Evolutionary conservation across 768 basidiomycete genomes (phyloP).

Genomic region (Phaeolepiota aurea): DNA sequence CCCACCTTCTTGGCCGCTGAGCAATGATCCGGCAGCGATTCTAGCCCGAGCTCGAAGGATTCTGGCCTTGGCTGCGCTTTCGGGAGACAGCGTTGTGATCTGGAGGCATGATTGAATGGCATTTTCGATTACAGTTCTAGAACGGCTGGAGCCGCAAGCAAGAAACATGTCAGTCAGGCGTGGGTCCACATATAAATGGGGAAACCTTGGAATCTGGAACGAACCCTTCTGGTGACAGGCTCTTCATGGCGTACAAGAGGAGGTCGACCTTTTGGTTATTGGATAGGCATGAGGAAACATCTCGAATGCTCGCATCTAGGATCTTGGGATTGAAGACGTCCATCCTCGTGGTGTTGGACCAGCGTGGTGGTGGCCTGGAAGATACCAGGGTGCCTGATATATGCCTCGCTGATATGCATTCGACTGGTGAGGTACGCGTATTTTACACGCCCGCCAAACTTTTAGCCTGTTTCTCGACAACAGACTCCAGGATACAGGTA

Average conservation of each 20-base stretch:
- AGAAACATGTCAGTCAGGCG: slow-evolving; percentile 1
- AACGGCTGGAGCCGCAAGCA: slow-evolving; percentile 35
- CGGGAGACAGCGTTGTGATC: slow-evolving; percentile 41
- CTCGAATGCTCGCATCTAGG: slow-evolving; percentile 68
- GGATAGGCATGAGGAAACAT: slow-evolving; percentile 47
- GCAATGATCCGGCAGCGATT: slow-evolving; percentile 48
- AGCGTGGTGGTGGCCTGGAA: background rate
- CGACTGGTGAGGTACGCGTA: background rate
- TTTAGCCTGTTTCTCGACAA: background rate
- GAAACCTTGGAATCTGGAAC: slow-evolving; percentile 10
- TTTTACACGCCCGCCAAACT: background rate
- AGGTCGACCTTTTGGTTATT: slow-evolving; percentile 65
- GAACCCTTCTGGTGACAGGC: slow-evolving; percentile 65
- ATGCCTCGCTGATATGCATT: no score
- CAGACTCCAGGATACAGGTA: no score
- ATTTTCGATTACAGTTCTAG: slow-evolving; percentile 62
- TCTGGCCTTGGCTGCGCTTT: slow-evolving; percentile 50
- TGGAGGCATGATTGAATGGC: slow-evolving; percentile 65
- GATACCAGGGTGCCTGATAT: no score
- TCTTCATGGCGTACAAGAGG: slow-evolving; percentile 74
- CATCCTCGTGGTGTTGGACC: slow-evolving; percentile 24
- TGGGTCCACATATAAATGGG: slow-evolving; percentile 3
- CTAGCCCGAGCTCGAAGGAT: slow-evolving; percentile 61
- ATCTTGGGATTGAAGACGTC: slow-evolving; percentile 71
- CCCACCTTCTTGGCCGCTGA: slow-evolving; percentile 61